These are phyloP conservation scores for Taphrina wiesneri DNA, from an alignment of 1,139 yeast genomes.

Conservation along the genomic window DNA sequence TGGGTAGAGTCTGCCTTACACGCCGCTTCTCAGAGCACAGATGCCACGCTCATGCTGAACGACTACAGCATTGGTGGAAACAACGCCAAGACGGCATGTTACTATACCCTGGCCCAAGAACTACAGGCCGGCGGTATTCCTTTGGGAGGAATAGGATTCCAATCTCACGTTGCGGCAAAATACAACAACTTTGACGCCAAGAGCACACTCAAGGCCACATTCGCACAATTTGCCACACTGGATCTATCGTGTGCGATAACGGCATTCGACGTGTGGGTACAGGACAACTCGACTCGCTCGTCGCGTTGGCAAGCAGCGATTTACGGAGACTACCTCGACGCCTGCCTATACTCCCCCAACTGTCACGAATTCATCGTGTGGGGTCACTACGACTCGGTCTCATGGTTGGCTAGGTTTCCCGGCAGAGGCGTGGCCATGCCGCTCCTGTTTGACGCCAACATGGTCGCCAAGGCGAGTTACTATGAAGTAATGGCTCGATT, in stretches of 20 bases:
- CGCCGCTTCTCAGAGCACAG: not conserved
- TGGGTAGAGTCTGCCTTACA: not conserved
- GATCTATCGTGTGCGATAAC: not conserved
- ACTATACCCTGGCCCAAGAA: not conserved
- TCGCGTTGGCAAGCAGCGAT: not conserved
- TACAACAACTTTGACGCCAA: not conserved
- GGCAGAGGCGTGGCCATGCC: not conserved
- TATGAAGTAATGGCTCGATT: not conserved
- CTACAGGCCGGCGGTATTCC: not conserved
- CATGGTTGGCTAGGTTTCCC: not conserved
- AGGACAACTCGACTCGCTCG: not conserved
- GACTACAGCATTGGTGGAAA: not conserved
- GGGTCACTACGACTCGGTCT: not conserved
- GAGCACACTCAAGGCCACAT: not conserved
- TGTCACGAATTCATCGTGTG: not conserved
- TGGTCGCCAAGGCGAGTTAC: not conserved
- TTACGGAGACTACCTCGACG: constrained; percentile 2
- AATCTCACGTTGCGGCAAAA: constrained; percentile 1
- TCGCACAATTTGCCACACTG: not conserved
- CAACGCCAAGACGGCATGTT: not conserved
- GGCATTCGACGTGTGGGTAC: not conserved
- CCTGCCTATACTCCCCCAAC: not conserved
- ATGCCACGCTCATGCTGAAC: not conserved
- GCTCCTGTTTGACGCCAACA: not conserved
- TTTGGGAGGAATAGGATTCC: not conserved